phyloP scores from a whole-genome alignment of 768 basidiomycete genomes.

The Agaricus sinodeliciosus region DNA sequence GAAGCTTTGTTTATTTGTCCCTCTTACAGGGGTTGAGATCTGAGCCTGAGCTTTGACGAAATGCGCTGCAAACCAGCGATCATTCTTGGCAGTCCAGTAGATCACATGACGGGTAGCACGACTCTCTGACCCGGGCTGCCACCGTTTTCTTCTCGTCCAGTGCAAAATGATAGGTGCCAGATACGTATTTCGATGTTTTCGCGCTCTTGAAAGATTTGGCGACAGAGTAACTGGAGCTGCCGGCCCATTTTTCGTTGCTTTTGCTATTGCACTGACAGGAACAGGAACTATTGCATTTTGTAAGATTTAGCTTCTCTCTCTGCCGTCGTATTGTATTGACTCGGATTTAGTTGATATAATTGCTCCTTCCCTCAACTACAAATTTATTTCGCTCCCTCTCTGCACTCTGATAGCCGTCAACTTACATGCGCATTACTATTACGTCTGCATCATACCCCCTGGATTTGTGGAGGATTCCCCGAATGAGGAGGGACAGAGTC shows the following conservation, averaged over 20 bases:
- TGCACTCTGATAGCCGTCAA: conserved; percentile 77
- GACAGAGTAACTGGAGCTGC: conserved; percentile 85
- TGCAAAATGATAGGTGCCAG: conserved; percentile 37
- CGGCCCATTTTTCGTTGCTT: conserved; percentile 81
- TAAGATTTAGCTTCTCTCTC: conserved; percentile 34
- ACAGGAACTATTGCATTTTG: conserved; percentile 75
- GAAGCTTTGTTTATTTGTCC: too few species aligned
- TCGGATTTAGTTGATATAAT: conserved; percentile 65
- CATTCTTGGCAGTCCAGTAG: too few species aligned
- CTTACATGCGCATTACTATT: conserved; percentile 78
- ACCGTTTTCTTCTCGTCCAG: background rate
- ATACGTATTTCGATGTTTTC: conserved; percentile 46
- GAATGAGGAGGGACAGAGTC: conserved; percentile 27
- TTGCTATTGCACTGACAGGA: conserved; percentile 71
- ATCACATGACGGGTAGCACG: too few species aligned
- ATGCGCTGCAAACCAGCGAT: background rate
- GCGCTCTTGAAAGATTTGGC: conserved; percentile 60
- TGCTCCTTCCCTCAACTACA: conserved; percentile 54
- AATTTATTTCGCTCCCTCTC: conserved; percentile 54
- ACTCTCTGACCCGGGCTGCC: too few species aligned
- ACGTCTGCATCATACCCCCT: conserved; percentile 71
- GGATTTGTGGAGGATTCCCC: conserved; percentile 70
- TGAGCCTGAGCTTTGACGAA: too few species aligned
- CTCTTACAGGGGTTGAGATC: too few species aligned
- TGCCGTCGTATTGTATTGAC: background rate